These are phyloP conservation scores for Imleria badia DNA, from an alignment of 768 basidiomycete species.

Conservation along the genomic window DNA sequence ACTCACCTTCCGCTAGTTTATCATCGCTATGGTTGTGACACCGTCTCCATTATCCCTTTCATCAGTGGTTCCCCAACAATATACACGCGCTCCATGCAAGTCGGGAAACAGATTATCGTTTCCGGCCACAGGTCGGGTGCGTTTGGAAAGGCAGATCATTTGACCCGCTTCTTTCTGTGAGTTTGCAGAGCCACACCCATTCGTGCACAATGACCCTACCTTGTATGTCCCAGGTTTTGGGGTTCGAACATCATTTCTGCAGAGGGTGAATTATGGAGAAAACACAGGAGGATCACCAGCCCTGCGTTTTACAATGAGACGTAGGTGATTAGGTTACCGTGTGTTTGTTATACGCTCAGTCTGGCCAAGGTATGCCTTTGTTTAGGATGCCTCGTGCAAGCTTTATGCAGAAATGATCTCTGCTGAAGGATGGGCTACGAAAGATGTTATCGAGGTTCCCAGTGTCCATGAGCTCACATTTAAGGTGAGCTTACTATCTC, in stretches of 20 bases:
- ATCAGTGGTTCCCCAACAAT: conserved; percentile 15
- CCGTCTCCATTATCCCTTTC: conserved; percentile 23
- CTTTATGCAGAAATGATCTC: conserved; percentile 22
- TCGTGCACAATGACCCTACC: background rate
- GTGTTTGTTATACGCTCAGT: background rate
- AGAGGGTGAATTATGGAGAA: conserved; percentile 20
- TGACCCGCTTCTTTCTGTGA: conserved; percentile 17
- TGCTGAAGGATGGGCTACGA: conserved; percentile 17
- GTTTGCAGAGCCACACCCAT: background rate
- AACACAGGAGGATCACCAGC: conserved; percentile 17
- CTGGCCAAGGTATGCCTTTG: conserved; percentile 16
- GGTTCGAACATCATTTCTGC: conserved; percentile 17
- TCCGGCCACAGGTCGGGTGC: conserved; percentile 16
- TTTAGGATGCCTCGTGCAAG: conserved; percentile 20
- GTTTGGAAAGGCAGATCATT: conserved; percentile 18
- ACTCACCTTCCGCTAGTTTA: conserved; percentile 17
- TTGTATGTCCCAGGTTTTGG: conserved; percentile 11
- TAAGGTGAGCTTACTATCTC: conserved; percentile 13
- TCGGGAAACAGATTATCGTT: conserved; percentile 20
- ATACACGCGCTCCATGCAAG: conserved; percentile 24
- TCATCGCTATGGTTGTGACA: conserved; percentile 16
- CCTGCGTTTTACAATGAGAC: conserved; percentile 26
- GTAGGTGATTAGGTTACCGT: conserved; percentile 8
- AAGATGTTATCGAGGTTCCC: conserved; percentile 15
- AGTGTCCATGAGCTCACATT: conserved; percentile 14